Base-by-base conservation (phyloP, 73 alveolate species). In the Paramecium sonneborni region DNA sequence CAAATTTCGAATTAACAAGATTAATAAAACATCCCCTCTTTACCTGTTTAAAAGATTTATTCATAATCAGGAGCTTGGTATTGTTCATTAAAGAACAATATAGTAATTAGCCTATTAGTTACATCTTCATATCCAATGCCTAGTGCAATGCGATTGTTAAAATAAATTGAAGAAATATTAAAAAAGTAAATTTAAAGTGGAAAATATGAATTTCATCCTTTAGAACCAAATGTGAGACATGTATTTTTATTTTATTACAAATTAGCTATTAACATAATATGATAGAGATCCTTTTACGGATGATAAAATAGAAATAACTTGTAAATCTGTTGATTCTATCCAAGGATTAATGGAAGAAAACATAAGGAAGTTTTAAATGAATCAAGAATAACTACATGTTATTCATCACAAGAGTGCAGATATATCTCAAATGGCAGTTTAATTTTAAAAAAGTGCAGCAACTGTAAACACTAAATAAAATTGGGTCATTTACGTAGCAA, bases 41-140 rank as follows among this genome's bases (percentile, higher is more conserved):
- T 32, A 9, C 90, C 74, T 10, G 55, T 79, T 39, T 79, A 38
- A 79, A 79, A 79, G 55, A 79, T 79, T 15, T 46, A 79, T 30
- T 79, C 90, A 79, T 44, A 79, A 79, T 79, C 90, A 24, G 90
- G 90, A 12, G 90, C 90, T 37, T 79, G 90, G 90, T 79, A 79
- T 44, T 43, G 76, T 8, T 18, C 74, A 24, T 38, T 39, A 41
- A 79, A 46, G 43, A 79, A 79, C 74, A 39, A 39, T 43, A 79
- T 46, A 11, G 44, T 32, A 2, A 79, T 79, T 0, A 24, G 39
- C 12, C 18, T 79, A 43, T 44, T 79, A 38, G 90, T 79, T 43
- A 79, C 90, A 38, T 23, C 69, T 6, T 43, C 44, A 3, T 79
- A 43, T 34, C 90, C 90, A 2, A 79, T 79, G 69, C 69, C 90